phyloP scores from a whole-genome alignment of 441 rosid genomes.

The Arabidopsis lyrata region DNA sequence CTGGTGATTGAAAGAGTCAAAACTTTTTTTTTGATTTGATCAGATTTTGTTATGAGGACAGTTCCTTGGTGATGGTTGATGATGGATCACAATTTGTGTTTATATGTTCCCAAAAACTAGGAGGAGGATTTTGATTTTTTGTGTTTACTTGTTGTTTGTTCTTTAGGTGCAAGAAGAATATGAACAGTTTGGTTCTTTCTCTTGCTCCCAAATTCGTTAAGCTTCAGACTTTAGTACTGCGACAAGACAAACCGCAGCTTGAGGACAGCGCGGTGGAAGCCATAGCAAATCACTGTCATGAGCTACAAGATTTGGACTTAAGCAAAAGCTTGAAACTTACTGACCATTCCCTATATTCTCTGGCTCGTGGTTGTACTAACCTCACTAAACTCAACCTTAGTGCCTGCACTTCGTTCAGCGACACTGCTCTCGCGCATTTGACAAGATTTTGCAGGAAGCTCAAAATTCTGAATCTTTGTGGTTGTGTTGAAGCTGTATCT shows the following conservation, averaged over 20 bases:
- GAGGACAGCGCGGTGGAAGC: conserved; percentile 79
- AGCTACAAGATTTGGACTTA: conserved; percentile 82
- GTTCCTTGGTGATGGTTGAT: conserved; percentile 15
- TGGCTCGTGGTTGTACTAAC: conserved; percentile 84
- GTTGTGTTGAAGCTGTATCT: conserved; percentile 85
- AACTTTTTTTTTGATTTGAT: background rate
- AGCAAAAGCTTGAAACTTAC: conserved; percentile 95
- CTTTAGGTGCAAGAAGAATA: conserved; percentile 79
- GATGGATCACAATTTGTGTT: background rate
- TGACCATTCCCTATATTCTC: conserved; percentile 66
- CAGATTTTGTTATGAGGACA: conserved; percentile 11
- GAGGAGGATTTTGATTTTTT: conserved; percentile 17
- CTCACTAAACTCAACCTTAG: conserved; percentile 91
- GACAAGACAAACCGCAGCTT: conserved; percentile 90
- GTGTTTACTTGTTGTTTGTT: conserved; percentile 21
- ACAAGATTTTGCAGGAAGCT: conserved; percentile 65
- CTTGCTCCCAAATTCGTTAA: conserved; percentile 83
- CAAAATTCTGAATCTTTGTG: conserved; percentile 85
- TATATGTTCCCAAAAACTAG: conserved; percentile 1
- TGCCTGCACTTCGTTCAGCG: conserved; percentile 81
- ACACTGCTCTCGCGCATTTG: conserved; percentile 64
- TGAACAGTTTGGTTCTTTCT: conserved; percentile 82
- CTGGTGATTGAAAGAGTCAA: conserved; percentile 8
- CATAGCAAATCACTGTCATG: conserved; percentile 74
- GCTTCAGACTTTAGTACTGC: conserved; percentile 69